phyloP scores from a whole-genome alignment of 2,329 filamentous ascomycete species.

The Penicillium expansum region DNA sequence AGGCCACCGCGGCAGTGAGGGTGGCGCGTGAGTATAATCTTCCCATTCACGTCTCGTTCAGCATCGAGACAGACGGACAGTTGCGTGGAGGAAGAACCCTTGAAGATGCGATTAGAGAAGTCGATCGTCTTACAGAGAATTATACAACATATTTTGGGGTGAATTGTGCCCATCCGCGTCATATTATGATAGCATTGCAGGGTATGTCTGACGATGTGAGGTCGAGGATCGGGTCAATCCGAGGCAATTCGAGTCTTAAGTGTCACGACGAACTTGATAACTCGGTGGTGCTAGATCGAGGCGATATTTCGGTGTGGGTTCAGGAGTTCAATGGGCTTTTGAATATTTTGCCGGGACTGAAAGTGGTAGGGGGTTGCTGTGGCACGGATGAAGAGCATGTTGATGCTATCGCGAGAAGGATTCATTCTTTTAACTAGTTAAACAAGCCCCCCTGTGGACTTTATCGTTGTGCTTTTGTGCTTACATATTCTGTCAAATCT shows the following conservation, averaged over 20 bases:
- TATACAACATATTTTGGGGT: neutral
- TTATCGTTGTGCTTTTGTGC: no score
- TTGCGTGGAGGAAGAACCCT: neutral
- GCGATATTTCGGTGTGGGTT: neutral
- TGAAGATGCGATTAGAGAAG: neutral
- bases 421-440: neutral
- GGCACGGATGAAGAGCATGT: neutral
- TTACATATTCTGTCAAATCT: no score
- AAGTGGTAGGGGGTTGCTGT: neutral
- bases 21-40: neutral
- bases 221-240: neutral
- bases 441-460: no score
- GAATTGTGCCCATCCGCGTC: neutral
- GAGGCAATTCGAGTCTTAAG: neutral
- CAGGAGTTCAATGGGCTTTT: neutral
- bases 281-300: neutral
- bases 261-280: neutral
- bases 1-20: neutral
- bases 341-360: neutral
- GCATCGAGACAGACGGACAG: neutral
- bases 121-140: neutral
- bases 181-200: neutral
- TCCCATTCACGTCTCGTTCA: neutral
- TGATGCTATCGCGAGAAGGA: neutral
- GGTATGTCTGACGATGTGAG: neutral